Conservation (phyloP, 2,329 filamentous ascomycete species). For the Colletotrichum musae region DNA sequence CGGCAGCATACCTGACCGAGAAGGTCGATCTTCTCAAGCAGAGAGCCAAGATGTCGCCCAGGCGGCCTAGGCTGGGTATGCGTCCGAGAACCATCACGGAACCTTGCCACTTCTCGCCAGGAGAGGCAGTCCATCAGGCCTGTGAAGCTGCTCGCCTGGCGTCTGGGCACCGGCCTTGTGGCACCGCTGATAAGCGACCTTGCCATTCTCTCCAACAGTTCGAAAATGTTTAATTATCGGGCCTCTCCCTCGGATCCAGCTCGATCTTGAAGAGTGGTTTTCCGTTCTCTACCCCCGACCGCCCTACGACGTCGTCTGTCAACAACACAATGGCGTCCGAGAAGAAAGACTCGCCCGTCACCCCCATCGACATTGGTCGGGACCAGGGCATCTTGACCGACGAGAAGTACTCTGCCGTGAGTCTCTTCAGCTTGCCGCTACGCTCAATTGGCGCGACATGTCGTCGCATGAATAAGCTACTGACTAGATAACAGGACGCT, state of each 20-base stretch:
- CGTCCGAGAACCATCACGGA: slow-evolving; percentile 21
- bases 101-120: slow-evolving; percentile 33
- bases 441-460: background rate
- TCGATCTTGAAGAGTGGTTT: background rate
- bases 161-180: slow-evolving; percentile 26
- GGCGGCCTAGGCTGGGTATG: slow-evolving; percentile 30
- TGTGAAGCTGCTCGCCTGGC: slow-evolving; percentile 14
- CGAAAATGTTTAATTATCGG: slow-evolving; percentile 29
- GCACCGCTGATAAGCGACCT: slow-evolving; percentile 38
- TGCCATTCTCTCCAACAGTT: background rate
- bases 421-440: background rate
- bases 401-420: slow-evolving; percentile 31
- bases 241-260: background rate
- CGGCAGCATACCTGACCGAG: slow-evolving; percentile 40
- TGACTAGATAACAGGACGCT: slow-evolving; percentile 2
- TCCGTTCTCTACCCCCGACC: slow-evolving; percentile 4
- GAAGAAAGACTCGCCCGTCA: slow-evolving; percentile 26
- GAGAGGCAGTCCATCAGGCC: slow-evolving; percentile 13
- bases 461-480: background rate
- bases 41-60: slow-evolving; percentile 36
- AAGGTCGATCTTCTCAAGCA: slow-evolving; percentile 36
- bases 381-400: slow-evolving; percentile 31
- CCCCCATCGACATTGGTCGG: slow-evolving; percentile 33
- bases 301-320: slow-evolving; percentile 6
- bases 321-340: slow-evolving; percentile 35